Conservation (phyloP, 805 yeast species). For the Torulaspora indica region DNA sequence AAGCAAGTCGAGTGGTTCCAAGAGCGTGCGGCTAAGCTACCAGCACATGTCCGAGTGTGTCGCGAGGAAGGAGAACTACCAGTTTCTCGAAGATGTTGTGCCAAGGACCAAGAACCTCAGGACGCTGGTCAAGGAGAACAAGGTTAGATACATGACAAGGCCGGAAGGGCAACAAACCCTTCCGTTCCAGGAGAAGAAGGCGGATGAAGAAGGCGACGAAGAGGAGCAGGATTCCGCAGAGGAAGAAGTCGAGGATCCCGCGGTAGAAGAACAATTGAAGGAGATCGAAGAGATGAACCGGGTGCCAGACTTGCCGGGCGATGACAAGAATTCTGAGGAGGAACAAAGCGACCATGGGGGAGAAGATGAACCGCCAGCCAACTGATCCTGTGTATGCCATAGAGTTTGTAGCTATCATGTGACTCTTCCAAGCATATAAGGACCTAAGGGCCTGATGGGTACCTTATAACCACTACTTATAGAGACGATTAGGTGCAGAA, state of each 20-base stretch:
- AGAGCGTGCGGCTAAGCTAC: conserved; percentile 22
- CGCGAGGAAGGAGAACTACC: conserved; percentile 20
- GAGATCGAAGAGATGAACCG: conserved; percentile 22
- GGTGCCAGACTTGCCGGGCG: conserved; percentile 20
- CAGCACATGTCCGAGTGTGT: conserved; percentile 23
- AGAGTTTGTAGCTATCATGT: conserved; percentile 4
- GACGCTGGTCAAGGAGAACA: conserved; percentile 21
- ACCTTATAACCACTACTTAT: neutral
- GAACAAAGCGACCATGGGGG: conserved; percentile 11
- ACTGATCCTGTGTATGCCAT: neutral
- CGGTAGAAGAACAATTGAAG: conserved; percentile 16
- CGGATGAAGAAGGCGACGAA: conserved; percentile 11
- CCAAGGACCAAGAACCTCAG: conserved; percentile 25
- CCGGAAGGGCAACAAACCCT: conserved; percentile 19
- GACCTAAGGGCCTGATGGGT: neutral
- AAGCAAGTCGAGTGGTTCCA: conserved; percentile 12
- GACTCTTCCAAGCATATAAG: neutral
- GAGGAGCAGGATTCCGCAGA: conserved; percentile 18
- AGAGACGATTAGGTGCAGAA: neutral
- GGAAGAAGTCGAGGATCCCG: conserved; percentile 19
- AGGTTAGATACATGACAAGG: conserved; percentile 23
- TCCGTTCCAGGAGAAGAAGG: conserved; percentile 11
- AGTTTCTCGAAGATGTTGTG: conserved; percentile 24
- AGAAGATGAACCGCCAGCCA: conserved; percentile 8
- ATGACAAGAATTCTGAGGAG: conserved; percentile 5